These are phyloP conservation scores for Picochlorum sp. DNA, from an alignment of 139 green algal species.

Conservation along the genomic window DNA sequence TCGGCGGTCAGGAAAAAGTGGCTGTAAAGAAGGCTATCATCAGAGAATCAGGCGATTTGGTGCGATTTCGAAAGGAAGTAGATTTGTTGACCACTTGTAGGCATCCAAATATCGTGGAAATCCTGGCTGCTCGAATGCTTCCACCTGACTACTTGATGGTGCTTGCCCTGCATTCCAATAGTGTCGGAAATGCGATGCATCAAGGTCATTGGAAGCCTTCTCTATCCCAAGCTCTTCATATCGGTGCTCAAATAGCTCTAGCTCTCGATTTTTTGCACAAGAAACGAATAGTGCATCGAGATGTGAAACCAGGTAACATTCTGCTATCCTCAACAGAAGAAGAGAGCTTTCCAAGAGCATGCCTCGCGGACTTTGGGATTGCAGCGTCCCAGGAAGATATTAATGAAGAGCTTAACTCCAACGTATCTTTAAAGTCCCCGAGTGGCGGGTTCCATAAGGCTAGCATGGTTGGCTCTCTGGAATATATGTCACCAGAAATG, in stretches of 20 bases:
- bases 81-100: slow-evolving; percentile 37
- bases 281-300: slow-evolving; percentile 22
- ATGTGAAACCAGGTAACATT: slow-evolving; percentile 48
- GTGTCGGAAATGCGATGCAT: slow-evolving; percentile 41
- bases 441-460: slow-evolving; percentile 69
- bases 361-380: slow-evolving; percentile 51
- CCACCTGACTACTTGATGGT: slow-evolving; percentile 66
- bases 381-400: slow-evolving; percentile 22
- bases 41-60: slow-evolving; percentile 41
- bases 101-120: slow-evolving; percentile 30
- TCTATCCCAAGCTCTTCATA: slow-evolving; percentile 15
- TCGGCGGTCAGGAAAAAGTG: slow-evolving; percentile 21
- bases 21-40: slow-evolving; percentile 53
- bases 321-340: slow-evolving; percentile 13
- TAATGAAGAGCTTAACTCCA: not conserved
- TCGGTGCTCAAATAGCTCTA: slow-evolving; percentile 35
- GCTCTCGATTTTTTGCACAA: slow-evolving; percentile 40
- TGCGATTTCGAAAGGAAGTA: slow-evolving; percentile 56
- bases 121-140: slow-evolving; percentile 47
- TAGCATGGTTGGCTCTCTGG: slow-evolving; percentile 58
- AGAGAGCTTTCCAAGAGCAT: not conserved
- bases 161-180: slow-evolving; percentile 39
- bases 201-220: slow-evolving; percentile 41
- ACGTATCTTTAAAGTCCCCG: slow-evolving; percentile 6
- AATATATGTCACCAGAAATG: slow-evolving; percentile 88